Conservation (phyloP, 2,329 filamentous ascomycete genomes). For the Colletotrichum sp. region DNA sequence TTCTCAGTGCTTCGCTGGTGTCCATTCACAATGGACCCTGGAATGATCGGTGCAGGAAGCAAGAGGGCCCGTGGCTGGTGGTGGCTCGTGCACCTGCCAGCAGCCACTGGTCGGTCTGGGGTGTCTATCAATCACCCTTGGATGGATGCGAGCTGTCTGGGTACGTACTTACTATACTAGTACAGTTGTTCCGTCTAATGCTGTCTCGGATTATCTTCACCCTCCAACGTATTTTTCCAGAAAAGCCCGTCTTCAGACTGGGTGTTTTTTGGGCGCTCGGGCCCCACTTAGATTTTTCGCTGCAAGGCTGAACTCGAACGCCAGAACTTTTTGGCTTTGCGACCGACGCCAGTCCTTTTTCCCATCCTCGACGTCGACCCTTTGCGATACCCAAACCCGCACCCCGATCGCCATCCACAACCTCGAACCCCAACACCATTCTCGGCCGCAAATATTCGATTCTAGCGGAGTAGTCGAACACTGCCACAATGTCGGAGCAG, state of each 20-base stretch:
- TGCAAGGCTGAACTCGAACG: conserved; percentile 17
- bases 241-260: background rate
- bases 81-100: conserved; percentile 2
- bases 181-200: background rate
- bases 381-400: background rate
- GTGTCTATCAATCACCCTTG: background rate
- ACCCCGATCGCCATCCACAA: background rate
- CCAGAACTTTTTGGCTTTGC: conserved; percentile 20
- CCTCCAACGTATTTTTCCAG: background rate
- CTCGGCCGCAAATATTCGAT: background rate
- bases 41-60: background rate
- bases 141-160: background rate
- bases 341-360: conserved; percentile 15
- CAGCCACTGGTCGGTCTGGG: background rate
- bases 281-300: conserved; percentile 16
- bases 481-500: conserved; percentile 43
- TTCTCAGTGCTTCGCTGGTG: background rate
- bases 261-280: background rate
- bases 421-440: background rate
- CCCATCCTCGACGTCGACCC: background rate
- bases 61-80: background rate
- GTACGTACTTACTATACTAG: background rate
- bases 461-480: background rate
- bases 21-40: conserved; percentile 7
- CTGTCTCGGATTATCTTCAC: background rate